Evolutionary conservation across 768 basidiomycete species (phyloP).

Genomic region (Pilatotrama ljubarskyi): DNA sequence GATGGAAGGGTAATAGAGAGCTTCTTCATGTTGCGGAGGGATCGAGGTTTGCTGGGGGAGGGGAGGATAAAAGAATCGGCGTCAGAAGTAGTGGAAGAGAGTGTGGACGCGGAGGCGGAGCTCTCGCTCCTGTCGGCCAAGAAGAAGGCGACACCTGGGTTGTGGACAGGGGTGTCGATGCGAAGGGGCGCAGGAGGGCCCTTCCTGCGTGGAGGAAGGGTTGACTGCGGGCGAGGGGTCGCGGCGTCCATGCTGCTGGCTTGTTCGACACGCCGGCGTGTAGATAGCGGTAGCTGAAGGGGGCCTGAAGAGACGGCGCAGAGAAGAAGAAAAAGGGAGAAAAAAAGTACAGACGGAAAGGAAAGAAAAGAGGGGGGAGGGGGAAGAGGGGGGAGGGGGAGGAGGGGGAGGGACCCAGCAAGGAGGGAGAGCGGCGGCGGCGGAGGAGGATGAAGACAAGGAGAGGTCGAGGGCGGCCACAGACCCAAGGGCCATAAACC

Average conservation of each 20-base stretch:
- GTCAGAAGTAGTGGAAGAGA: conserved; percentile 55
- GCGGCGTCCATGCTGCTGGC: conserved; percentile 36
- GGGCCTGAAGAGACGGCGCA: background rate
- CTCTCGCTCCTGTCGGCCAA: conserved; percentile 44
- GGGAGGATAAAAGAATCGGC: conserved; percentile 48
- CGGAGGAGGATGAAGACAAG: conserved; percentile 13
- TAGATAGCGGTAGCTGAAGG: conserved; percentile 27
- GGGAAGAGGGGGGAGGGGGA: conserved; percentile 13
- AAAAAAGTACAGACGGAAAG: conserved; percentile 7
- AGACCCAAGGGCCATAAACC: background rate
- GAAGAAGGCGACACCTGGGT: conserved; percentile 51
- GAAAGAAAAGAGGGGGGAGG: conserved; percentile 23
- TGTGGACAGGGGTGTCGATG: conserved; percentile 54
- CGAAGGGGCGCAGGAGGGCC: conserved; percentile 57
- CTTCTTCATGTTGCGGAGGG: conserved; percentile 72
- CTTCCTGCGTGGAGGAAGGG: conserved; percentile 44
- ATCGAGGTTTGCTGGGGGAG: conserved; percentile 42
- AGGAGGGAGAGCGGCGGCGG: conserved; percentile 11
- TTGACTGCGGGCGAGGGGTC: conserved; percentile 32
- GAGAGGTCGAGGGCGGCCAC: background rate
- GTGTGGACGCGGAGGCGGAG: conserved; percentile 47
- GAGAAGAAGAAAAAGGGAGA: background rate
- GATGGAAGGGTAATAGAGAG: conserved; percentile 69
- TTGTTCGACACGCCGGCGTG: conserved; percentile 46
- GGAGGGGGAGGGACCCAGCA: conserved; percentile 9